Evolutionary conservation across 2,329 filamentous ascomycete genomes (phyloP), one percentile per base, ranked within the genome.

Genomic region (Clonostachys rosea): DNA sequence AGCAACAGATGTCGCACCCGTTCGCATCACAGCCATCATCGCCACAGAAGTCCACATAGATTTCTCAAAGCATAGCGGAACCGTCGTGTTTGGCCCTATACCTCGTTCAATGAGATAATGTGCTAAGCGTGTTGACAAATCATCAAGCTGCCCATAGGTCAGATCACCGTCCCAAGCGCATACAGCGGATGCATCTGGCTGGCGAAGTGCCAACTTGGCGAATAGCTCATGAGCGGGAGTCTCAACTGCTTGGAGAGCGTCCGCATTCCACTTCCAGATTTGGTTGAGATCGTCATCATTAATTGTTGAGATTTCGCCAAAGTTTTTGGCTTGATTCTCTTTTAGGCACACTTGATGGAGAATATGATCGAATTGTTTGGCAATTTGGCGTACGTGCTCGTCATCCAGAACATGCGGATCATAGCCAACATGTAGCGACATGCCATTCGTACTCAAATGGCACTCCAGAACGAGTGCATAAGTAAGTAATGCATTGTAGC

Each of bases 61-160:
- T 33, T 49, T 47, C 33, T 47, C 48, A 40, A 49, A 44, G 48
- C 48, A 49, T 20, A 49, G 24, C 36, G 40, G 40, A n/a, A 49
- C 48, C 17, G 20, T 44, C 9, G 39, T 30, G 24, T 42, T 45
- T 12, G 48, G 44, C 17, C 45, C 44, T 16, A 49, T 45, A 24
- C 48, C 48, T 36, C 44, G 44, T 44, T 33, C 16, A 41, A 37
- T 39, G 33, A 49, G 41, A 42, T 49, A 39, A 14, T 33, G 20
- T 30, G 44, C 48, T 34, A 49, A 45, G 17, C 30, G 43, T 24
- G 40, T 49, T 2, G 40, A 11, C 41, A 44, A 35, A 24, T n/a
- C 35, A 36, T 39, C 30, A 18, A 49, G 40, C 16, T 47, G 41
- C 14, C 36, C 18, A 34, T 49, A 49, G 13, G 44, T 47, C 30